Conservation (phyloP, 805 yeast species). For the Starmerella geochares region DNA sequence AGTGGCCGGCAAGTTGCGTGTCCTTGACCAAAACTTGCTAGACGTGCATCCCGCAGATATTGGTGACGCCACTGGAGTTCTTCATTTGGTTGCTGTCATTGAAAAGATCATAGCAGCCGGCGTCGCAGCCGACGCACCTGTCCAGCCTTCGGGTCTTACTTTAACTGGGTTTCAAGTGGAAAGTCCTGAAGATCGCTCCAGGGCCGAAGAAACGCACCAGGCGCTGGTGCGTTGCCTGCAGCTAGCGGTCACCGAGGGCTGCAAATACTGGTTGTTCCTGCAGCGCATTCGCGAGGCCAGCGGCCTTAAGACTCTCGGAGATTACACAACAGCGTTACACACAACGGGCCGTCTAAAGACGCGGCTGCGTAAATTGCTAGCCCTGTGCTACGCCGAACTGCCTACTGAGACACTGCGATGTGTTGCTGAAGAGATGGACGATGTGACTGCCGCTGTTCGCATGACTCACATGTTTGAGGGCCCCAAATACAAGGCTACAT, state of each 20-base stretch:
- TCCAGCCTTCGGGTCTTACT: constrained; percentile 10
- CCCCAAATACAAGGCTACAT: constrained; percentile 19
- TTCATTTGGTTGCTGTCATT: constrained; percentile 10
- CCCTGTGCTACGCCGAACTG: constrained; percentile 19
- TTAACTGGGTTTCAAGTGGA: constrained; percentile 47
- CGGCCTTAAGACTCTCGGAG: neutral
- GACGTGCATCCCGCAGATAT: neutral
- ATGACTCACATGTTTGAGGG: constrained; percentile 26
- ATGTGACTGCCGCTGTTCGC: constrained; percentile 18
- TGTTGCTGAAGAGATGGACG: constrained; percentile 10
- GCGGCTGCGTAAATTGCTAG: constrained; percentile 25
- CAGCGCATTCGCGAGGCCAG: constrained; percentile 12
- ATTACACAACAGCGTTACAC: constrained; percentile 19
- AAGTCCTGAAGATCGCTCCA: constrained; percentile 43
- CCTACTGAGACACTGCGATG: constrained; percentile 21
- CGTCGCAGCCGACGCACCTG: neutral
- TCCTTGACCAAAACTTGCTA: neutral
- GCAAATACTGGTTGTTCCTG: constrained; percentile 23
- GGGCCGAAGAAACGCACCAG: constrained; percentile 41
- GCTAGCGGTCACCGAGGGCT: constrained; percentile 17
- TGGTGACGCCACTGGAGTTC: constrained; percentile 8
- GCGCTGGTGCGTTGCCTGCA: constrained; percentile 19
- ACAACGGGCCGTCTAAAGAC: constrained; percentile 27
- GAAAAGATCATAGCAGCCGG: constrained; percentile 14
- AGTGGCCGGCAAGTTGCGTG: constrained; percentile 2